Base-by-base conservation (phyloP, 1,139 yeast genomes). In the Kodamaea sp. region DNA sequence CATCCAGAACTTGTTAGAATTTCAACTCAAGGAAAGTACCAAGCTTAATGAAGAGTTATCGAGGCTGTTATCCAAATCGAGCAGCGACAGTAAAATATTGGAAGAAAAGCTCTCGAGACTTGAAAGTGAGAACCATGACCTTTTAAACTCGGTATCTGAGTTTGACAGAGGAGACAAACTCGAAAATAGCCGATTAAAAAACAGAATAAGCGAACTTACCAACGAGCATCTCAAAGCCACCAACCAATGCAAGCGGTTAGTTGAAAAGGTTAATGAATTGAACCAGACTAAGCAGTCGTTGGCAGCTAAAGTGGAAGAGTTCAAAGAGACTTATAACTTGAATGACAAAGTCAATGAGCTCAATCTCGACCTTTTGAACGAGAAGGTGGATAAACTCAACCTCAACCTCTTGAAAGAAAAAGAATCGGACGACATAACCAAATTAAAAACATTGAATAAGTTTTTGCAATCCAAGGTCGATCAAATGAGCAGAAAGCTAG, bases 1-100 rank as follows among this genome's bases (percentile, higher is more conserved):
- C 5, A 52, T 61, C 11, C 53, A 61, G 8, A 46, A 51, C 1
- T 42, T 65, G n/a, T 53, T 65, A 33, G 70, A 63, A 36, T 56
- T 56, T 24, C 68, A 64, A 41, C 50, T 69, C 15, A 63, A 61
- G 22, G 66, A 61, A 22, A 53, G 61, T 15, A 50, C 59, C 28
- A 48, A 42, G 26, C 41, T 49, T 18, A 53, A 51, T 32, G 47
- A 48, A 13, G 61, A 59, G 24, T 41, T 62, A 18, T 37, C 54
- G 16, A 44, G 45, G 6, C 55, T 53, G 40, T 39, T 61, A 13
- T 31, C 51, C 1, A 52, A 52, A 3, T 34, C 53, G 2, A 41
- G 44, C 11, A 22, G 44, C 5, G 44, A 37, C 10, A 40, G 37
- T 7, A 44, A 41, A 5, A 8, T 25, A n/a, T 31, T 41, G 16